Evolutionary conservation across 2,329 filamentous ascomycete genomes (phyloP).

Genomic region (Teratosphaeria pseudoeucalypti): DNA sequence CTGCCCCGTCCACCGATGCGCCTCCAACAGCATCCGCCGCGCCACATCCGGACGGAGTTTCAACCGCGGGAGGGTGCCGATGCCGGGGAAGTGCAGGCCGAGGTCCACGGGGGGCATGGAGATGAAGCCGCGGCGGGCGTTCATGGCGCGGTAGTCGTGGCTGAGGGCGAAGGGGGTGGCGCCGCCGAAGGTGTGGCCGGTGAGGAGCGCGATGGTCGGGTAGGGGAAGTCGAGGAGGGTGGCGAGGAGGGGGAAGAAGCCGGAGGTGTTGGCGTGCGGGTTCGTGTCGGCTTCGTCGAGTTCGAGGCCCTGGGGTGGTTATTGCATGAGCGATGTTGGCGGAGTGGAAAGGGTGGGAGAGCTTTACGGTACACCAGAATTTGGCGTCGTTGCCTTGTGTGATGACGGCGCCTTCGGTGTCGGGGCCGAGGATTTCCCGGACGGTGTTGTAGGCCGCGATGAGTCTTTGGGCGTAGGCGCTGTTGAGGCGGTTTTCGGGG

Average conservation of each 20-base stretch:
- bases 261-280: constrained; percentile 25
- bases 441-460: constrained; percentile 41
- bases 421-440: constrained; percentile 36
- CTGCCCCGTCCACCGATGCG: constrained; percentile 44
- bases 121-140: constrained; percentile 36
- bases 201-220: constrained; percentile 38
- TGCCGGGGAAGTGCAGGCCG: constrained; percentile 46
- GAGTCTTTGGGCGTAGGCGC: constrained; percentile 42
- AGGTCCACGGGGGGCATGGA: constrained; percentile 46
- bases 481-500: constrained; percentile 45
- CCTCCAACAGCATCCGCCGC: constrained; percentile 46
- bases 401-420: constrained; percentile 43
- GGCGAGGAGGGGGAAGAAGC: constrained; percentile 28
- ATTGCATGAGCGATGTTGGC: not conserved
- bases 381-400: constrained; percentile 42
- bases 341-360: not conserved
- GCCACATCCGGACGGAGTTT: constrained; percentile 44
- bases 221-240: constrained; percentile 28
- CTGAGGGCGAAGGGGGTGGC: constrained; percentile 38
- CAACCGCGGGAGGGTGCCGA: constrained; percentile 41
- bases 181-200: constrained; percentile 41
- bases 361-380: constrained; percentile 38
- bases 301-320: constrained; percentile 21
- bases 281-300: constrained; percentile 26
- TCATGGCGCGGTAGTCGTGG: constrained; percentile 42